These are phyloP conservation scores for Thermoascus crustaceus DNA, from an alignment of 2,329 filamentous ascomycete species.

Conservation along the genomic window DNA sequence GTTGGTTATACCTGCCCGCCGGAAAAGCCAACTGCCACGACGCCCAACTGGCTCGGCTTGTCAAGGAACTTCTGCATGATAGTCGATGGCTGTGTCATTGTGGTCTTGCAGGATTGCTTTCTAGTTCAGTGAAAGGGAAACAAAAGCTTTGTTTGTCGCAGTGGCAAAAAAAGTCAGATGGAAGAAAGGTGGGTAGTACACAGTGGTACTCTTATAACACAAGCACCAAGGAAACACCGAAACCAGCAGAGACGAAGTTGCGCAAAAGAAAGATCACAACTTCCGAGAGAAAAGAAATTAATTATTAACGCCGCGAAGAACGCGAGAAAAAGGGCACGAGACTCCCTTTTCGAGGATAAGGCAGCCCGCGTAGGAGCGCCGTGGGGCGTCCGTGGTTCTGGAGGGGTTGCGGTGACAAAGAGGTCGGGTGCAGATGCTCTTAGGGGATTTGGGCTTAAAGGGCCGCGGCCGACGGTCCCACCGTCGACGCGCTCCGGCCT, in stretches of 20 bases:
- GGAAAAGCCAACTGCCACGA: conserved; percentile 93
- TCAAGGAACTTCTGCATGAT: conserved; percentile 68
- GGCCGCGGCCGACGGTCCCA: conserved; percentile 3
- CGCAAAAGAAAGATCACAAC: too few species aligned
- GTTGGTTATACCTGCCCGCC: conserved; percentile 70
- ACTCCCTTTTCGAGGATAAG: not conserved
- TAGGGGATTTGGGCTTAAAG: too few species aligned
- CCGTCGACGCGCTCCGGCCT: too few species aligned
- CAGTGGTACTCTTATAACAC: too few species aligned
- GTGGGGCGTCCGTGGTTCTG: conserved; percentile 10
- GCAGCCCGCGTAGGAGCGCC: conserved; percentile 7
- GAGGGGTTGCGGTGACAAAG: conserved; percentile 10
- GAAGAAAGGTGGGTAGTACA: conserved; percentile 2
- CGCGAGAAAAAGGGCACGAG: too few species aligned
- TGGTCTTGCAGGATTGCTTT: conserved; percentile 7
- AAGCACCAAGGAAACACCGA: conserved; percentile 3
- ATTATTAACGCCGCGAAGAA: too few species aligned
- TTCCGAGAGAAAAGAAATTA: too few species aligned
- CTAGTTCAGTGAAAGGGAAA: conserved; percentile 1
- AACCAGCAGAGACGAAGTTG: not conserved
- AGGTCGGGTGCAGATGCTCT: conserved; percentile 40
- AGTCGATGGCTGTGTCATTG: conserved; percentile 50
- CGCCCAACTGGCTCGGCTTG: conserved; percentile 69
- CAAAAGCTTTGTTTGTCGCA: not conserved
- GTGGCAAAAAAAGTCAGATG: conserved; percentile 4